A percentile compares a stretch with the other conserved stretches of the same genome.
Evolutionary conservation across 306 rosid genomes (phyloP).

Genomic region (Inga oerstediana): DNA sequence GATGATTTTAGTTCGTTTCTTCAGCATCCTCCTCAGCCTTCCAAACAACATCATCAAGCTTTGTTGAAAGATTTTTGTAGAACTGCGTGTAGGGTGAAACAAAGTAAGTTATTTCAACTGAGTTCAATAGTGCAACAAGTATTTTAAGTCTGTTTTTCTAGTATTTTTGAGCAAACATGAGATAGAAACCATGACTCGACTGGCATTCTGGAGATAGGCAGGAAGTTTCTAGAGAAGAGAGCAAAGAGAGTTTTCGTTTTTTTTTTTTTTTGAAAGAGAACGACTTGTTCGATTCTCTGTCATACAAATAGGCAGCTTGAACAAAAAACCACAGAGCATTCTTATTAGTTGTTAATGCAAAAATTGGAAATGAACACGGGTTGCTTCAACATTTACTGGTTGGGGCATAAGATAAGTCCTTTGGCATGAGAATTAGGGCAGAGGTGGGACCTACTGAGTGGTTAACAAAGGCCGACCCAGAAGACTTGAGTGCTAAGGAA

Average conservation of each 20-base stretch:
- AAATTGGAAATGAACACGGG: background rate
- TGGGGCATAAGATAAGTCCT: too few species aligned
- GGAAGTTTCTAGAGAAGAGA: background rate
- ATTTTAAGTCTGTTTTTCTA: background rate
- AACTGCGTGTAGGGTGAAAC: constrained; percentile 54
- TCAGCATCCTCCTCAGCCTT: constrained; percentile 85
- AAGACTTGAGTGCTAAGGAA: background rate
- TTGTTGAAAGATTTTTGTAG: constrained; percentile 82
- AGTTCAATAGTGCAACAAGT: background rate
- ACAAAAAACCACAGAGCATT: background rate
- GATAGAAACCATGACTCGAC: background rate
- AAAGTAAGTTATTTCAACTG: constrained; percentile 1
- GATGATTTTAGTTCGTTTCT: constrained; percentile 44
- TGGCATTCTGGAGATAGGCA: background rate
- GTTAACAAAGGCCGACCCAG: background rate
- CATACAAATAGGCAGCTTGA: background rate
- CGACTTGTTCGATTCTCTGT: background rate
- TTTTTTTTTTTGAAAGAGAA: background rate
- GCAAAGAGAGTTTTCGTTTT: too few species aligned
- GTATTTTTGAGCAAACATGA: background rate
- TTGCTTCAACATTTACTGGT: background rate
- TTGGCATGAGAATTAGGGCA: background rate
- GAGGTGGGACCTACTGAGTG: background rate
- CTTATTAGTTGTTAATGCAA: background rate
- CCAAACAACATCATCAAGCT: constrained; percentile 92